Evolutionary conservation across 148 eudicot genomes (phyloP).

Genomic region (Euryodendron excelsum): DNA sequence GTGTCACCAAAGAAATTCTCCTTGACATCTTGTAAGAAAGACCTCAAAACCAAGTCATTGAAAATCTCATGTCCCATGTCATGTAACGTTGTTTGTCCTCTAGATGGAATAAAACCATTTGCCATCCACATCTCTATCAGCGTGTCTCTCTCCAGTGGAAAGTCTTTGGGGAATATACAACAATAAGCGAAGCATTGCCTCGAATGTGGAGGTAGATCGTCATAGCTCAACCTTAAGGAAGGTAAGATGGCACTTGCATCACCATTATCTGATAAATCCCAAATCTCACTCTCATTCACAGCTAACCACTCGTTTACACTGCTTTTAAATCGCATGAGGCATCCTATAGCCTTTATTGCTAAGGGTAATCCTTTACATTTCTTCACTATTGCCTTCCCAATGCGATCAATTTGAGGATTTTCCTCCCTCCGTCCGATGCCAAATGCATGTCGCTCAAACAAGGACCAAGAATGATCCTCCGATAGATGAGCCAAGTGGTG

Average conservation of each 20-base stretch:
- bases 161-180: neutral
- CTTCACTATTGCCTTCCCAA: slow-evolving; percentile 16
- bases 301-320: neutral
- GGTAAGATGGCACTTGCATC: slow-evolving; percentile 10
- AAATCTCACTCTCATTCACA: slow-evolving; percentile 1
- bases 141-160: neutral
- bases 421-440: neutral
- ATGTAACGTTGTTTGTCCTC: neutral
- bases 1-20: neutral
- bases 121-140: neutral
- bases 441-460: slow-evolving; percentile 12
- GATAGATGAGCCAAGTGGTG: neutral
- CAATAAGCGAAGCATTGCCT: neutral
- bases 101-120: neutral
- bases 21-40: slow-evolving; percentile 7
- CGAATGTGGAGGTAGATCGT: neutral
- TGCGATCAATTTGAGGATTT: neutral
- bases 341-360: slow-evolving; percentile 18
- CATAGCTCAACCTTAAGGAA: slow-evolving; percentile 11
- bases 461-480: slow-evolving; percentile 1
- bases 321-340: slow-evolving; percentile 4
- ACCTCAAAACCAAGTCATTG: neutral
- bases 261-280: neutral
- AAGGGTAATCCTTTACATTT: slow-evolving; percentile 17
- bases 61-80: neutral